Evolutionary conservation across 2,329 filamentous ascomycete genomes (phyloP).

Genomic region (Cyclaneusma minus): DNA sequence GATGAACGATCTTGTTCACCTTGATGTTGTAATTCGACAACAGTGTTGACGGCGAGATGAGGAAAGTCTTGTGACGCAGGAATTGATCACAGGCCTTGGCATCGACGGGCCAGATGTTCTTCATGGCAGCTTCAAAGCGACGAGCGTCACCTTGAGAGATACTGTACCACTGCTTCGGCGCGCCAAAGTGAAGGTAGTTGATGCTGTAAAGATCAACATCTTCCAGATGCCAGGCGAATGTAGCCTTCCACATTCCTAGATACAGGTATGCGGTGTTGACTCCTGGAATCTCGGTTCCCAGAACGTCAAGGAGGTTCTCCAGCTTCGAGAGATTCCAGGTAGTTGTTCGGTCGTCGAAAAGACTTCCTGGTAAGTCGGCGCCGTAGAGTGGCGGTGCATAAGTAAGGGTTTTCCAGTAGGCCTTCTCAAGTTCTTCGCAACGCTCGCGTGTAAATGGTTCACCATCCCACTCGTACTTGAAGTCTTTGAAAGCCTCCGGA

Average conservation of each 20-base stretch:
- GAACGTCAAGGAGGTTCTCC: constrained; percentile 80
- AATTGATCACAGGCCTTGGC: constrained; percentile 95
- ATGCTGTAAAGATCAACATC: constrained; percentile 99
- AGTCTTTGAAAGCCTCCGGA: constrained; percentile 78
- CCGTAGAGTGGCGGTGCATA: constrained; percentile 93
- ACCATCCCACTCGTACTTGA: constrained; percentile 74
- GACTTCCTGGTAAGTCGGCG: constrained; percentile 86
- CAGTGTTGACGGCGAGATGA: constrained; percentile 82
- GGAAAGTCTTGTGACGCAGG: constrained; percentile 89
- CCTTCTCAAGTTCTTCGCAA: constrained; percentile 84
- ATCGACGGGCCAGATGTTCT: constrained; percentile 83
- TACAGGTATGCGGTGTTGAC: constrained; percentile 98
- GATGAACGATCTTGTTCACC: constrained; percentile 89
- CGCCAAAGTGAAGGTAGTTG: constrained; percentile 98
- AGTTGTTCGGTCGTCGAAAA: constrained; percentile 76
- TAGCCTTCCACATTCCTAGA: constrained; percentile 98
- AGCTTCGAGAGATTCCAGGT: constrained; percentile 92
- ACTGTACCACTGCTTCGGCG: constrained; percentile 98
- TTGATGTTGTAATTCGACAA: constrained; percentile 84
- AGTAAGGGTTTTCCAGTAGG: constrained; percentile 94
- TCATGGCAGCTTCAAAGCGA: constrained; percentile 90
- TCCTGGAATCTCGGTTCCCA: constrained; percentile 89
- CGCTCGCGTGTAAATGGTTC: constrained; percentile 83
- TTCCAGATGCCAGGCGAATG: constrained; percentile 97
- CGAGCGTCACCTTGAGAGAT: constrained; percentile 92